phyloP scores from a whole-genome alignment of 208 protist genomes.

The Strigomonas culicis region DNA sequence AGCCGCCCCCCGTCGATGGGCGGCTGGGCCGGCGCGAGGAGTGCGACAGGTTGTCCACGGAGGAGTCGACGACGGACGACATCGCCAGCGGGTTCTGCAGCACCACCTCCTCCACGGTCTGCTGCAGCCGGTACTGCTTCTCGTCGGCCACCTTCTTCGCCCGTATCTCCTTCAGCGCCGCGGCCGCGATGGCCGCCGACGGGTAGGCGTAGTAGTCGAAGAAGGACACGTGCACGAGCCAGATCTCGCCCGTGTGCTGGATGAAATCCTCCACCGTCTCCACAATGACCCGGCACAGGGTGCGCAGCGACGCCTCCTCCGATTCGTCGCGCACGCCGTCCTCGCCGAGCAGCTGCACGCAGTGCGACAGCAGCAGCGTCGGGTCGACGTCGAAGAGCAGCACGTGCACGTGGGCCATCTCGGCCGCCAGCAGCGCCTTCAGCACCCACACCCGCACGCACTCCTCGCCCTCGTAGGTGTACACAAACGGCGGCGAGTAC shows the following conservation, averaged over 20 bases:
- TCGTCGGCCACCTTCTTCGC: too few species aligned
- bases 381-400: conserved; percentile 77
- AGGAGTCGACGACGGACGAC: too few species aligned
- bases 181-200: not conserved
- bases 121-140: too few species aligned
- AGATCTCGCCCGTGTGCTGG: conserved; percentile 83
- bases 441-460: conserved; percentile 75
- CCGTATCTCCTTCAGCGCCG: not conserved
- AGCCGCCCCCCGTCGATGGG: too few species aligned
- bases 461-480: conserved; percentile 70
- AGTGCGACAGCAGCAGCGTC: conserved; percentile 51
- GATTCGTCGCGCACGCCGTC: not conserved
- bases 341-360: conserved; percentile 56
- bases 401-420: conserved; percentile 57
- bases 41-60: too few species aligned
- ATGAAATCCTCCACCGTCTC: conserved; percentile 85
- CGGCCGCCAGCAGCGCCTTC: conserved; percentile 68
- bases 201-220: conserved; percentile 7
- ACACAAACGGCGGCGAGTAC: conserved; percentile 49
- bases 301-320: not conserved
- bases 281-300: conserved; percentile 75
- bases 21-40: too few species aligned
- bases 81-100: too few species aligned
- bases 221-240: conserved; percentile 31
- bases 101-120: too few species aligned